Conservation (phyloP, 176 grass and related monocot species). For the Zoysia pacifica region DNA sequence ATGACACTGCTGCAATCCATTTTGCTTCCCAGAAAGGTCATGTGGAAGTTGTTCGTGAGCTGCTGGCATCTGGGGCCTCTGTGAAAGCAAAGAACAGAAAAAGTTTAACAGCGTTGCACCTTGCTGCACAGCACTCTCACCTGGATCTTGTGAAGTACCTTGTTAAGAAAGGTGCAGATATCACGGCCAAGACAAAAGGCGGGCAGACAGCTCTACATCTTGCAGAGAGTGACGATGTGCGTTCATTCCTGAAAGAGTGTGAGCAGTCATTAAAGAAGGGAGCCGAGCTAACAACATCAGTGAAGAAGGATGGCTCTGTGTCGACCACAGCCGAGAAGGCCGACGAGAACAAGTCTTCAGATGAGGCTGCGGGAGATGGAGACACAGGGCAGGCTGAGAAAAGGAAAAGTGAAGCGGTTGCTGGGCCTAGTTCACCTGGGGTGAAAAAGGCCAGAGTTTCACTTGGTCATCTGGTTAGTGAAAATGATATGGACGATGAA, state of each 20-base stretch:
- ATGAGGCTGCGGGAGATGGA: conserved; percentile 33
- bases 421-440: conserved; percentile 1
- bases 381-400: conserved; percentile 50
- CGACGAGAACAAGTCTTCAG: conserved; percentile 25
- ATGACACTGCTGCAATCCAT: conserved; percentile 83
- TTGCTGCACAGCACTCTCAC: conserved; percentile 83
- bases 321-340: conserved; percentile 30
- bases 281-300: conserved; percentile 28
- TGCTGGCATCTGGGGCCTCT: conserved; percentile 66
- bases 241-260: conserved; percentile 60
- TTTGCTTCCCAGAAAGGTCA: conserved; percentile 97
- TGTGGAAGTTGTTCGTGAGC: conserved; percentile 62
- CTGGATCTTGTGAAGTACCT: conserved; percentile 84
- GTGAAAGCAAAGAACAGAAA: conserved; percentile 91
- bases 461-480: conserved; percentile 70
- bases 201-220: conserved; percentile 81
- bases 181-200: conserved; percentile 73
- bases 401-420: conserved; percentile 54
- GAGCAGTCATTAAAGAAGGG: conserved; percentile 61
- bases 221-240: conserved; percentile 73
- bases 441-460: conserved; percentile 77
- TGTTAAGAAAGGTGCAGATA: conserved; percentile 62
- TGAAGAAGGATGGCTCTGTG: conserved; percentile 44
- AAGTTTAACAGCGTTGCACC: conserved; percentile 76
- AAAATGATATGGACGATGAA: conserved; percentile 62